Evolutionary conservation across 176 grass and related monocot species (phyloP), one percentile per base, ranked within the genome.

Genomic region (Aechmea fasciata): DNA sequence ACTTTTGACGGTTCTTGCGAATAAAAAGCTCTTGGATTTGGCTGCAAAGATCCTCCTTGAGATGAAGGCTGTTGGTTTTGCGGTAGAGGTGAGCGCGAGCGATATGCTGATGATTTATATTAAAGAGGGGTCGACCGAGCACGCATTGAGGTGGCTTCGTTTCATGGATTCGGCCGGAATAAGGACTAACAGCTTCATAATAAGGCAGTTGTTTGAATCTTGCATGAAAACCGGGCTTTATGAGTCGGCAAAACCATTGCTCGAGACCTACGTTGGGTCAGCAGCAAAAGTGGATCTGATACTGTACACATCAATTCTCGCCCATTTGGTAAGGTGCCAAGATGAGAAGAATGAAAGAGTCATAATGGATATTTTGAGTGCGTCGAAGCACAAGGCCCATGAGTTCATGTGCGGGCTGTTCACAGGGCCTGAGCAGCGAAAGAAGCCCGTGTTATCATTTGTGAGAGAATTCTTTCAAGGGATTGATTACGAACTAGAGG

Each of bases 61-160:
- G 78, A 97, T 97, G 94, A 97, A 97, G 65, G 70, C 89, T 2
- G 89, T 83, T 77, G 94, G 94, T 1, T 97, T 90, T 82, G 84
- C 84, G 0, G 81, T 93, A 1, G 94, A 97, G 62, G 89, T 97
- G 20, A 87, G 71, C 12, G 77, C 86, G 3, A 97, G 94, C 11
- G 94, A 97, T 52, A 73, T 97, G 67, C 54, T 97, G 78, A 97
- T 97, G 93, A 91, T 97, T 83, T 97, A 92, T 63, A 87, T 92
- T 71, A 97, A 87, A 71, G 86, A 92, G 49, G 89, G 93, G 3
- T 97, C 84, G 1, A 85, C 76, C 3, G 93, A 97, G n/a, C 69
- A 92, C 1, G 89, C 93, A 18, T 78, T 97, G 75, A 71, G 76
- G 80, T 92, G 89, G 89, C 86, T 97, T 11, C 72, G 82, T 11